Conservation (phyloP, 31 red algal species). For the Asparagopsis taxiformis region DNA sequence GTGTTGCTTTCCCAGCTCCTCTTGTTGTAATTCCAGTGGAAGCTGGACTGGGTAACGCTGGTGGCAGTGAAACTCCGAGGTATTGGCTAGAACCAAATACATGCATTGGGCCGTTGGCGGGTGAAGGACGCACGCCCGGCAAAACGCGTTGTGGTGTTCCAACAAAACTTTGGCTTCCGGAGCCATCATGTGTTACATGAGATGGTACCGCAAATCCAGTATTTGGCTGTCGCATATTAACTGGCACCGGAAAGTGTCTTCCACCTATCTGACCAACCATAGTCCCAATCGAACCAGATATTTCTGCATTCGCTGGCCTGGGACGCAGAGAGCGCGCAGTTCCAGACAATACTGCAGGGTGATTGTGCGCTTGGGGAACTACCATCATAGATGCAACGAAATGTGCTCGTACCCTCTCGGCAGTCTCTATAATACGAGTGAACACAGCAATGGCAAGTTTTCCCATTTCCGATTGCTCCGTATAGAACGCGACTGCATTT, state of each 20-base stretch:
- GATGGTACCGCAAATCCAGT: background rate
- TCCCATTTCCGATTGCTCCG: slow-evolving; percentile 41
- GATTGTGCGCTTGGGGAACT: background rate
- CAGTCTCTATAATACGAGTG: slow-evolving; percentile 39
- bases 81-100: background rate
- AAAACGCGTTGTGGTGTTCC: slow-evolving; percentile 1
- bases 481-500: slow-evolving; percentile 53
- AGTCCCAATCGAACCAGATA: background rate
- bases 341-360: background rate
- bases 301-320: slow-evolving; percentile 1
- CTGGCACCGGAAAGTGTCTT: slow-evolving; percentile 10
- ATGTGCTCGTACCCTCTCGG: slow-evolving; percentile 39
- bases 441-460: slow-evolving; percentile 27
- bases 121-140: background rate
- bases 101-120: background rate
- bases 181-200: slow-evolving; percentile 1
- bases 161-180: background rate
- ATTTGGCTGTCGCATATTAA: background rate
- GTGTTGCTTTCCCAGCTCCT: background rate
- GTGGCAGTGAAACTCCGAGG: slow-evolving; percentile 9
- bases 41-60: background rate
- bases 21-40: background rate
- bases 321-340: slow-evolving; percentile 5
- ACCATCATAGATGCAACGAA: slow-evolving; percentile 35
- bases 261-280: background rate